Percentiles rank a stretch among this genome's conserved stretches.
phyloP scores from a whole-genome alignment of 768 basidiomycete species.

The Hygrocybe coccinea region DNA sequence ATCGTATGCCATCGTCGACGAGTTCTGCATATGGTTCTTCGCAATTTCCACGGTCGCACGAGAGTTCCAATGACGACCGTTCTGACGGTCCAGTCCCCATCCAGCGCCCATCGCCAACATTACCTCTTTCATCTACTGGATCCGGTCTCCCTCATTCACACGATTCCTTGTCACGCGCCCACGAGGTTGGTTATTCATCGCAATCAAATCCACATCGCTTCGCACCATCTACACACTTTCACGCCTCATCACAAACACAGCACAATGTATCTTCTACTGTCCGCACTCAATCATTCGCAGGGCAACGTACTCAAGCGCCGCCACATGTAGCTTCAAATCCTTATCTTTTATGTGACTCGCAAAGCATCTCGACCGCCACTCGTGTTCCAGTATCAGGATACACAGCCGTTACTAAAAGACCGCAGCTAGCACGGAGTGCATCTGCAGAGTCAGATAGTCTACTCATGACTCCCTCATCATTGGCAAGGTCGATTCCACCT shows the following conservation, averaged over 20 bases:
- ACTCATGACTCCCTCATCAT: slow-evolving; percentile 62
- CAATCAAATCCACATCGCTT: slow-evolving; percentile 19
- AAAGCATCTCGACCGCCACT: slow-evolving; percentile 14
- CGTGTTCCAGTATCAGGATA: slow-evolving; percentile 17
- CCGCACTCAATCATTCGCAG: neutral
- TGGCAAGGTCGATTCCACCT: slow-evolving; percentile 46
- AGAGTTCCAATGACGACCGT: neutral
- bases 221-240: neutral
- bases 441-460: slow-evolving; percentile 36
- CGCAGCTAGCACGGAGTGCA: slow-evolving; percentile 17
- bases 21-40: no score
- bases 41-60: neutral
- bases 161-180: neutral
- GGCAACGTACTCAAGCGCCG: neutral
- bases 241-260: slow-evolving; percentile 11
- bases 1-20: no score
- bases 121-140: neutral
- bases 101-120: neutral
- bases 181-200: slow-evolving; percentile 9
- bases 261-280: slow-evolving; percentile 7
- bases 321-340: neutral
- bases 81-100: neutral
- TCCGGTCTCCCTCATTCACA: neutral
- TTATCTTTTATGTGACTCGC: neutral
- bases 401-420: neutral